Evolutionary conservation across 2,329 filamentous ascomycete species (phyloP).

Genomic region (Blastomyces percursus): DNA sequence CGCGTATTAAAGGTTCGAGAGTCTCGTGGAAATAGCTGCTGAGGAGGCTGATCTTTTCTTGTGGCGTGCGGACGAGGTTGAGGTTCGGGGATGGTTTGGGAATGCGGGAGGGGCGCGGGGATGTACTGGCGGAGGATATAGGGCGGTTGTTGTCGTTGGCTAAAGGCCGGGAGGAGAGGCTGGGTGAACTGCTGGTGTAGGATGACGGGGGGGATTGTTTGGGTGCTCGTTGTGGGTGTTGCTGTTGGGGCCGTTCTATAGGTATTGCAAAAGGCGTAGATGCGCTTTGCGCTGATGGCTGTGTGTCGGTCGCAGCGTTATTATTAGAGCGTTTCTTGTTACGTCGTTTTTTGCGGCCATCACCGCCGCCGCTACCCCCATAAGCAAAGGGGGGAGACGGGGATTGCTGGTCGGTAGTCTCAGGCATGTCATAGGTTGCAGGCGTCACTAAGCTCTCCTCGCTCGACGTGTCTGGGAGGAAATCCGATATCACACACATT

Average conservation of each 20-base stretch:
- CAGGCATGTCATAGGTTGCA: not conserved
- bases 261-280: slow-evolving; percentile 12
- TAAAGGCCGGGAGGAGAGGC: slow-evolving; percentile 14
- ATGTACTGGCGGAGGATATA: slow-evolving; percentile 10
- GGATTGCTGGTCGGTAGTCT: not conserved
- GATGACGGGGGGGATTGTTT: slow-evolving; percentile 10
- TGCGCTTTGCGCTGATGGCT: slow-evolving; percentile 14
- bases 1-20: slow-evolving; percentile 30
- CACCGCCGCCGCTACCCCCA: not conserved
- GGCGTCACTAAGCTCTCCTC: slow-evolving; percentile 12
- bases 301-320: slow-evolving; percentile 15
- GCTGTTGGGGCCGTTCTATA: not conserved
- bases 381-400: not conserved
- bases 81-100: slow-evolving; percentile 17
- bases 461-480: slow-evolving; percentile 16
- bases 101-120: slow-evolving; percentile 23
- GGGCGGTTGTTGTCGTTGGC: slow-evolving; percentile 11
- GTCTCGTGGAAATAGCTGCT: slow-evolving; percentile 27
- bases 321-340: slow-evolving; percentile 12
- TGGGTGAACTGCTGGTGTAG: slow-evolving; percentile 14
- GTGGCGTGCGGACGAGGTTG: slow-evolving; percentile 22
- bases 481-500: slow-evolving; percentile 36
- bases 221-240: slow-evolving; percentile 12
- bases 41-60: slow-evolving; percentile 32
- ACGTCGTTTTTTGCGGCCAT: slow-evolving; percentile 9